phyloP scores from a whole-genome alignment of 2,329 filamentous ascomycete species.

The Mycogone perniciosa region DNA sequence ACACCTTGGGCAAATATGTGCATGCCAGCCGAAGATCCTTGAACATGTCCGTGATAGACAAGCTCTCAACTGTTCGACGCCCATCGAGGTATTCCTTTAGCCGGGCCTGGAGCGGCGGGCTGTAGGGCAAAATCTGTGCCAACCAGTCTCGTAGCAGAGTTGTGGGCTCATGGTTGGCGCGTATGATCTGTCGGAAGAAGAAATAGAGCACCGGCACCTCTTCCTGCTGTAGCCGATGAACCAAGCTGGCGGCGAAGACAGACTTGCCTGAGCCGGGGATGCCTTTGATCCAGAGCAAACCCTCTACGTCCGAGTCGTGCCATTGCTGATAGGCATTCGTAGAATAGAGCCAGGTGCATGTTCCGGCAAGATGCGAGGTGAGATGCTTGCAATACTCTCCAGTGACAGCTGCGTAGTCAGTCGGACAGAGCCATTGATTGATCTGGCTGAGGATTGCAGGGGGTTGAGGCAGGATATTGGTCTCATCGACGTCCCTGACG shows the following conservation, averaged over 20 bases:
- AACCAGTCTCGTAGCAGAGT: constrained; percentile 30
- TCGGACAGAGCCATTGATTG: constrained; percentile 26
- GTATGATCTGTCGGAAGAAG: constrained; percentile 35
- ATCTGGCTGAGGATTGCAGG: constrained; percentile 15
- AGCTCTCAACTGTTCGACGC: not conserved
- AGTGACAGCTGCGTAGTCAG: constrained; percentile 19
- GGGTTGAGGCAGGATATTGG: constrained; percentile 9
- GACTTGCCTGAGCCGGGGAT: constrained; percentile 35
- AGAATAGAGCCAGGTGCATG: constrained; percentile 17
- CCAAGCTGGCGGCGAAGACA: constrained; percentile 26
- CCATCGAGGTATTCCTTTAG: constrained; percentile 15
- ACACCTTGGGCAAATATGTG: constrained; percentile 23
- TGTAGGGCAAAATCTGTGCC: constrained; percentile 26
- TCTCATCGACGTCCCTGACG: constrained; percentile 7
- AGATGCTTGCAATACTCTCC: constrained; percentile 24
- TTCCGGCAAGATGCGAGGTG: constrained; percentile 16
- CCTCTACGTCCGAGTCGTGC: constrained; percentile 10
- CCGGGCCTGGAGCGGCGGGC: constrained; percentile 22
- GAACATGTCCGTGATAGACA: constrained; percentile 24
- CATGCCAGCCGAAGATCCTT: constrained; percentile 22
- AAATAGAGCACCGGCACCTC: constrained; percentile 28
- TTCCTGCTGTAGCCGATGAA: constrained; percentile 11
- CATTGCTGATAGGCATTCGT: constrained; percentile 15
- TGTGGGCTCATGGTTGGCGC: constrained; percentile 26
- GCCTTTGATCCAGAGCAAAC: constrained; percentile 28